phyloP scores from a whole-genome alignment of 1,284 basidiomycete species.

The Microbotryum violaceum region DNA sequence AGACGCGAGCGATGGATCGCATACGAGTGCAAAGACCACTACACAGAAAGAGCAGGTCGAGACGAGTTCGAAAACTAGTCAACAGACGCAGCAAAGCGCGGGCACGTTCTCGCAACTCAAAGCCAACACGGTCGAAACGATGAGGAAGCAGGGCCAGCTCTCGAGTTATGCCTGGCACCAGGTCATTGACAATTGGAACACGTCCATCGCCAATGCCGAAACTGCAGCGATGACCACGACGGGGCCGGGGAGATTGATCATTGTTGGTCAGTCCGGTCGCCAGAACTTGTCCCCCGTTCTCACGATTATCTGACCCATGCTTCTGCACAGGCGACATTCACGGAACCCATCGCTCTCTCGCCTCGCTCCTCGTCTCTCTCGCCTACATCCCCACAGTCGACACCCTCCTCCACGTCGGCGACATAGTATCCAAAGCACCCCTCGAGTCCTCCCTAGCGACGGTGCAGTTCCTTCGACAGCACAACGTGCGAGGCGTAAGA shows the following conservation, averaged over 20 bases:
- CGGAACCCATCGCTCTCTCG: constrained; percentile 60
- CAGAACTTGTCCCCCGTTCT: neutral
- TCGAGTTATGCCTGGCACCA: constrained; percentile 25
- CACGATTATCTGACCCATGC: constrained; percentile 38
- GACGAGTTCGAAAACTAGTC: too few relatives aligned
- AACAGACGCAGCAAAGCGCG: neutral
- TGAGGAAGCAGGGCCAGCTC: constrained; percentile 13
- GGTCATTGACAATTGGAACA: constrained; percentile 5
- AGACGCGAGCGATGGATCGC: neutral
- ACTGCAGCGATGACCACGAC: constrained; percentile 2
- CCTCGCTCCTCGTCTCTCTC: constrained; percentile 47
- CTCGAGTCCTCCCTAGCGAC: constrained; percentile 53
- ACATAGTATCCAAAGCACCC: constrained; percentile 61
- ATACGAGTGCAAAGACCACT: neutral
- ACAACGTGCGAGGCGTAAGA: constrained; percentile 64
- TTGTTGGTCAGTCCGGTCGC: constrained; percentile 23
- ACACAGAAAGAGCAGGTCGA: neutral
- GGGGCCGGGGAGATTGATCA: constrained; percentile 23
- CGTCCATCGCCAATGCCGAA: constrained; percentile 5
- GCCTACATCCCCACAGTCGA: constrained; percentile 56
- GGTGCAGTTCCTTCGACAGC: constrained; percentile 47
- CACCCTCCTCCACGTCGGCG: constrained; percentile 68
- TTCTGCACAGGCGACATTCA: constrained; percentile 62
- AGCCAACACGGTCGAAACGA: neutral
- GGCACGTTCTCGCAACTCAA: neutral